Percentiles rank a stretch among this genome's conserved stretches.
phyloP scores from a whole-genome alignment of 148 eudicot species.

The Amaranthus palmeri region DNA sequence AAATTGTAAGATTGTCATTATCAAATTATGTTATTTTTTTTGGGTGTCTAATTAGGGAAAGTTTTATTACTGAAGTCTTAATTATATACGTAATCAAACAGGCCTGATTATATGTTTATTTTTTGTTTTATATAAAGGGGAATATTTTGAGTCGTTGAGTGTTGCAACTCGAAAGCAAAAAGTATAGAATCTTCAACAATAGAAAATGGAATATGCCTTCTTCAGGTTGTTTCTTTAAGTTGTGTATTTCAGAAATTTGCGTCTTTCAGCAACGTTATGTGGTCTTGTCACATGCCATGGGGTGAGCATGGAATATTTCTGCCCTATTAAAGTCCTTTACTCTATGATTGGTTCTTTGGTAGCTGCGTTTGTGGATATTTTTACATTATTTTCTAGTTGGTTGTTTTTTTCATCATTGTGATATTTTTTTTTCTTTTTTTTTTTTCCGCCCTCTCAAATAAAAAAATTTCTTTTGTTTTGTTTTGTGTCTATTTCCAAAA shows the following conservation, averaged over 20 bases:
- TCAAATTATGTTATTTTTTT: slow-evolving; percentile 6
- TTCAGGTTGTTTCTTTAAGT: background rate
- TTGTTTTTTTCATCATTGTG: background rate
- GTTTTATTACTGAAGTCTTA: background rate
- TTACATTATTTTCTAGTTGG: background rate
- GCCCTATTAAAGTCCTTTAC: background rate
- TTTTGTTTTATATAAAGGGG: background rate
- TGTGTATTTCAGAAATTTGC: background rate
- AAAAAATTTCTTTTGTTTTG: too few species aligned
- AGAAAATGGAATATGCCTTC: slow-evolving; percentile 27
- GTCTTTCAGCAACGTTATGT: background rate
- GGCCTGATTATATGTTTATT: background rate
- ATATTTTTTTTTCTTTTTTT: too few species aligned
- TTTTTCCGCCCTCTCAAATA: too few species aligned
- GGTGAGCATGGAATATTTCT: slow-evolving; percentile 2
- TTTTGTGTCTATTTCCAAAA: too few species aligned
- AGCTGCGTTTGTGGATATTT: background rate
- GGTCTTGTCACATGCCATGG: slow-evolving; percentile 18
- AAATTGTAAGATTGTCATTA: slow-evolving; percentile 13
- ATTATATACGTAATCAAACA: background rate
- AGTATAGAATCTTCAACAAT: slow-evolving; percentile 15
- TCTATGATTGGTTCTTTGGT: background rate
- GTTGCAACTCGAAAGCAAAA: slow-evolving; percentile 17
- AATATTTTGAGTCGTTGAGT: slow-evolving; percentile 18
- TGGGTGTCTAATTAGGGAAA: background rate